Conservation (phyloP, 768 basidiomycete species). For the Crassisporium funariophilum region DNA sequence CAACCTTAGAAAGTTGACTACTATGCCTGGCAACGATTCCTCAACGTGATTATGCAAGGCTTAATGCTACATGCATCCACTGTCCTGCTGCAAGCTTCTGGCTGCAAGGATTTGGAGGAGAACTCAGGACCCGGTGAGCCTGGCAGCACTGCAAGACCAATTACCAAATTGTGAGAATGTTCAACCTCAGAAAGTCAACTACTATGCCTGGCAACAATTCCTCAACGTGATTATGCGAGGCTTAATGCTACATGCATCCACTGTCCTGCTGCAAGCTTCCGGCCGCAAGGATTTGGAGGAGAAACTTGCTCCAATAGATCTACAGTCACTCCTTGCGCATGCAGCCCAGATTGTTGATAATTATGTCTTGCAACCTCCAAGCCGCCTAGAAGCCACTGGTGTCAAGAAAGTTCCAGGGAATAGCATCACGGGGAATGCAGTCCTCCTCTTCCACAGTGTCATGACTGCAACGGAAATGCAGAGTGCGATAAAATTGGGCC, state of each 20-base stretch:
- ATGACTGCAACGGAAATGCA: conserved; percentile 23
- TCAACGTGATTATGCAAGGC: conserved; percentile 16
- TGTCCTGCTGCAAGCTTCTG: no score
- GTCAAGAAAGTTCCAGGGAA: conserved; percentile 6
- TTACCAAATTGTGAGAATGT: conserved; percentile 11
- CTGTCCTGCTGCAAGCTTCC: no score
- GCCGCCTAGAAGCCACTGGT: conserved; percentile 6
- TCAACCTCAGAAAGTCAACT: conserved; percentile 17
- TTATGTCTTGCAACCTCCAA: neutral
- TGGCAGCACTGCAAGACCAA: conserved; percentile 1
- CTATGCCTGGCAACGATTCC: conserved; percentile 19
- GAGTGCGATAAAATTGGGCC: conserved; percentile 20
- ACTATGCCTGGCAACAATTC: conserved; percentile 19
- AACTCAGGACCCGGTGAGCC: conserved; percentile 9
- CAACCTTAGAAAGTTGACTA: conserved; percentile 18
- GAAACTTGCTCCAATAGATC: no score
- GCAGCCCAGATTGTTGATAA: conserved; percentile 5
- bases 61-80: no score
- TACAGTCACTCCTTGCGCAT: neutral
- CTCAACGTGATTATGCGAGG: conserved; percentile 16
- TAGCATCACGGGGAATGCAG: conserved; percentile 1
- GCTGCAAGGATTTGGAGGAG: no score
- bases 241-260: no score
- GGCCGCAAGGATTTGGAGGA: no score
- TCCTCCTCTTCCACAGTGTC: conserved; percentile 14